Conservation (phyloP, 345 rosid species). For the Cardiospermum halicacabum region DNA sequence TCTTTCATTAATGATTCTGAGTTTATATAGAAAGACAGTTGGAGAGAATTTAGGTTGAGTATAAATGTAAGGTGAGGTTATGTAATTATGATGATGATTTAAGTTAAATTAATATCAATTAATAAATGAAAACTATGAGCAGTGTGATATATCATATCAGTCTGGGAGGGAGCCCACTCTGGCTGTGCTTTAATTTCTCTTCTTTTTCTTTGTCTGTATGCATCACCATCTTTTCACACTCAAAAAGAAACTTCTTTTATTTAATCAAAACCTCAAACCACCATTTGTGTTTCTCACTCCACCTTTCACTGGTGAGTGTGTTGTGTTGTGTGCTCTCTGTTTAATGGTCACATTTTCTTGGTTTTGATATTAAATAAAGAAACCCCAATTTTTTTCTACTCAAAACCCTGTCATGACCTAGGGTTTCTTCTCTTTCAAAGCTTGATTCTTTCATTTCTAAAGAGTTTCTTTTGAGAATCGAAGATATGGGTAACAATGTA, state of each 20-base stretch:
- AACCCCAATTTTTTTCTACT: conserved; percentile 10
- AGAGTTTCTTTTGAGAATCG: conserved; percentile 13
- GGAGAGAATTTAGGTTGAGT: conserved; percentile 18
- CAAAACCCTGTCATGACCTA: conserved; percentile 18
- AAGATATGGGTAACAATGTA: conserved; percentile 51
- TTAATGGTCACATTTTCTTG: background rate
- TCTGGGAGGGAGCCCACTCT: background rate
- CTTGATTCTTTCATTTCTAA: conserved; percentile 19
- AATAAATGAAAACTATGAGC: background rate
- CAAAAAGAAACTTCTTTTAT: background rate
- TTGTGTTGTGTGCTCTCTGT: background rate
- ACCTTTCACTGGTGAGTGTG: background rate
- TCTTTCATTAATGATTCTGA: background rate
- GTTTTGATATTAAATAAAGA: background rate
- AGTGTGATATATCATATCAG: conserved; percentile 5
- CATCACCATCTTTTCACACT: conserved; percentile 13
- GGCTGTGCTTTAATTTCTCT: background rate
- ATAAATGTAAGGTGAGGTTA: conserved; percentile 20
- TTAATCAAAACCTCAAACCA: background rate
- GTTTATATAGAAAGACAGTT: background rate
- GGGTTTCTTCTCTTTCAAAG: conserved; percentile 19
- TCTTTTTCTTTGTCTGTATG: conserved; percentile 7
- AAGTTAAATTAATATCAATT: background rate
- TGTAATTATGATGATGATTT: background rate
- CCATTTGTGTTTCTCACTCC: conserved; percentile 1